These are phyloP conservation scores for Xylaria sp. DNA, from an alignment of 2,329 filamentous ascomycete genomes.

Conservation along the genomic window DNA sequence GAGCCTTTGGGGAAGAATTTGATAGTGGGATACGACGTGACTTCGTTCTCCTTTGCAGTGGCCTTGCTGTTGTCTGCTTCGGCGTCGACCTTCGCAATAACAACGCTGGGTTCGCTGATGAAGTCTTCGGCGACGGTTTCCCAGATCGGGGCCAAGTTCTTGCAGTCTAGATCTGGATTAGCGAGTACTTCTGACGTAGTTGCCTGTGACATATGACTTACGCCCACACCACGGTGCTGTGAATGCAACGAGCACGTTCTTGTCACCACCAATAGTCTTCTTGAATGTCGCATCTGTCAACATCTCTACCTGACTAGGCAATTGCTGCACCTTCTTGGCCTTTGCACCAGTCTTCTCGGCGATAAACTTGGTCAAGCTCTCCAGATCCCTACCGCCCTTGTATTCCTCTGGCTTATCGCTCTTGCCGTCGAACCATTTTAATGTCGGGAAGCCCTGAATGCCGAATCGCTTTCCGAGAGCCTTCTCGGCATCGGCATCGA, in stretches of 20 bases:
- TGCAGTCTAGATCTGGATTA: slow-evolving; percentile 78
- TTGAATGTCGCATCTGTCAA: slow-evolving; percentile 84
- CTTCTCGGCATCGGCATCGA: slow-evolving; percentile 92
- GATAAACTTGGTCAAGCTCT: slow-evolving; percentile 83
- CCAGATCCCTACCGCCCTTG: slow-evolving; percentile 85
- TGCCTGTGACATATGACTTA: slow-evolving; percentile 63
- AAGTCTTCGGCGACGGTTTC: slow-evolving; percentile 88
- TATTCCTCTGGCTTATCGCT: slow-evolving; percentile 87
- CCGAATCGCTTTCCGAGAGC: slow-evolving; percentile 85
- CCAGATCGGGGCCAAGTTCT: slow-evolving; percentile 89
- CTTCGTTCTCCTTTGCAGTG: slow-evolving; percentile 77
- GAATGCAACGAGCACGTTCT: slow-evolving; percentile 94
- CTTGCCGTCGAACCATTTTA: slow-evolving; percentile 98
- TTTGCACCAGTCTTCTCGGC: slow-evolving; percentile 88
- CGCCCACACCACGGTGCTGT: slow-evolving; percentile 99
- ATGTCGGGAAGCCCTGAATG: slow-evolving; percentile 92
- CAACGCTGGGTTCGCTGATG: slow-evolving; percentile 76
- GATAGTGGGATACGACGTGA: slow-evolving; percentile 93
- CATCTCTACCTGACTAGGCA: slow-evolving; percentile 80
- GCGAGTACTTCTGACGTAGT: slow-evolving; percentile 29
- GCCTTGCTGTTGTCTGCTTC: slow-evolving; percentile 86
- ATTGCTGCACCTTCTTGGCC: slow-evolving; percentile 77
- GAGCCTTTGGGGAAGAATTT: slow-evolving; percentile 95
- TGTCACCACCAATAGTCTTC: slow-evolving; percentile 80
- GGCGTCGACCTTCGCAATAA: slow-evolving; percentile 95